Base-by-base conservation (phyloP, 1,284 basidiomycete species). In the Porodaedalea pini region DNA sequence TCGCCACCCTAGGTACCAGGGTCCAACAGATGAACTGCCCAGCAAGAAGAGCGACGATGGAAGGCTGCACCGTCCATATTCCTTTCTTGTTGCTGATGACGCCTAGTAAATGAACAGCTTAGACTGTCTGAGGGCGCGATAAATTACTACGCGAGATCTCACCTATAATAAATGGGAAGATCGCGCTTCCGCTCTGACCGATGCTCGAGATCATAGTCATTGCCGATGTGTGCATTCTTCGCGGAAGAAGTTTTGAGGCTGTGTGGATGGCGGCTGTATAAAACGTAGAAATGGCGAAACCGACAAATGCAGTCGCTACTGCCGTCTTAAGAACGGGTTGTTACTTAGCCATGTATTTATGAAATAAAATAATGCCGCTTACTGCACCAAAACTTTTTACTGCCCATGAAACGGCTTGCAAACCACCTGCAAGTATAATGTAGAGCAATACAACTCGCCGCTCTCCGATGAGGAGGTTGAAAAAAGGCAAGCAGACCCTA, bases 221-320 rank as follows among this genome's bases (percentile, higher is more conserved):
- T 23, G 67, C 69, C 47, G 70, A 68, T 6, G 69, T 69, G 37
- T 70, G 70, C 69, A 70, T 67, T 50, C 52, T 59, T 29, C 67
- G 65, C 27, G 70, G 69, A 32, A 71, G 62, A 43, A 70, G 67
- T 56, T 65, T 65, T 15, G 67, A 66, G 2, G 65, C 68, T 1
- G 60, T 66, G 37, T 67, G 66, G 54, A 70, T 69, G 40, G 66
- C 68, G 17, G 68, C 66, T 2, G 69, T 60, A 62, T 71, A 71
- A 60, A 70, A 70, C 4, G 69, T 70, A n/a, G 68, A 69, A 63
- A 71, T 69, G 17, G 66, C 66, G 43, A 71, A 63, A 8, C 70
- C 70, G 57, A 71, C 66, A 57, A 71, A 63, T n/a, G 69, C 69
- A 4, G 70, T 70, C 41, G 68, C 69, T 32, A 68, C 58, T 1